Evolutionary conservation across 768 basidiomycete species (phyloP), one percentile per base, ranked within the genome.

Genomic region (Trametes punicea): DNA sequence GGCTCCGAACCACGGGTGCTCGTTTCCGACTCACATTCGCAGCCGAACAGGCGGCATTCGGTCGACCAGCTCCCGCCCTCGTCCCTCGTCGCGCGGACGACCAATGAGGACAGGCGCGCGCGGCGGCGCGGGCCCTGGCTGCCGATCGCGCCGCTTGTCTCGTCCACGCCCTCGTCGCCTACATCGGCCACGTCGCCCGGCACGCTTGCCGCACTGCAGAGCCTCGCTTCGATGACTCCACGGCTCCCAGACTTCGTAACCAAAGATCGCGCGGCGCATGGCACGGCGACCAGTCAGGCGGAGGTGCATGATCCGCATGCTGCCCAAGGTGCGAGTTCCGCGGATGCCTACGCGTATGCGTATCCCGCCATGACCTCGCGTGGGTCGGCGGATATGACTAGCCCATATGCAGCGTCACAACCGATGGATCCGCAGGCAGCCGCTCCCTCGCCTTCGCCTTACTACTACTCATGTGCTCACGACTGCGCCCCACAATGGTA

Each of bases 81-180:
- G 21, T 56, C 59, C 18, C 55, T 60, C n/a, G 58, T 60, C 29
- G 36, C 49, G 38, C 50, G 62, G 23, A 49, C 59, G 21, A 52
- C 25, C 36, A 40, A 46, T 16, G 57, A 57, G 20, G 63, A 61
- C 34, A 61, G 61, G 30, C 61, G 59, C 9, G 51, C 61, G 18
- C 58, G 59, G 5, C 40, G 56, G 13, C 53, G 57, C n/a, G 59
- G 59, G 0, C 59, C 64, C 13, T 65, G 64, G 64, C 56, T 63
- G 8, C 59, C 57, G 30, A 46, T 55, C 23, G 40, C 51, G 11
- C 62, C 64, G 21, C 52, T 55, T 13, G 34, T 29, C 20, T 41
- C 57, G 26, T 55, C 54, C 9, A 46, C 40, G 6, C 52, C 58
- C 4, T 57, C 60, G 25, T 55, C 60, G 13, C 55, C 59, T 15